Conservation (phyloP, 805 yeast genomes). For the Wickerhamomyces queroliae region DNA sequence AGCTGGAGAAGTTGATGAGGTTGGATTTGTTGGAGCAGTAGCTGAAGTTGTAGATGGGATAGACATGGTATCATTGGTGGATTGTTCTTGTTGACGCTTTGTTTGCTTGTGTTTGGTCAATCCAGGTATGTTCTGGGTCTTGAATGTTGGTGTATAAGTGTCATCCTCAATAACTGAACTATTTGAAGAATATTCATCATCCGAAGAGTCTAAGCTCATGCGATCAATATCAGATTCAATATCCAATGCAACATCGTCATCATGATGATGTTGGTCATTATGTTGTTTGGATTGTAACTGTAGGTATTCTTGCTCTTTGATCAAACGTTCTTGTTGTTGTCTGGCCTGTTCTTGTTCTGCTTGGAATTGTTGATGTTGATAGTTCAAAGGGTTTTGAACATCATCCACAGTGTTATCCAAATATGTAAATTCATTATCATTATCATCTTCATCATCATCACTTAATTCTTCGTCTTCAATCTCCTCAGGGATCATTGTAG, state of each 20-base stretch:
- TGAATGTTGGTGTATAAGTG: not conserved
- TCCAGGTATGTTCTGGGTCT: not conserved
- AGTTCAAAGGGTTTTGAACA: slow-evolving; percentile 1
- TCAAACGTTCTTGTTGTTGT: not conserved
- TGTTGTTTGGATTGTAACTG: not conserved
- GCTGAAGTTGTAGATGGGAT: not conserved
- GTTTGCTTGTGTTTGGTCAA: not conserved
- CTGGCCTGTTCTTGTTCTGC: not conserved
- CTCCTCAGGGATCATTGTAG: slow-evolving; percentile 19
- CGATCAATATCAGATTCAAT: slow-evolving; percentile 38
- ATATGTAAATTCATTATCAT: slow-evolving; percentile 6
- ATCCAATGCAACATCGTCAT: slow-evolving; percentile 19
- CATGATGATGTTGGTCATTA: not conserved
- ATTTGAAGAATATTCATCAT: slow-evolving; percentile 33
- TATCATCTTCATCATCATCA: slow-evolving; percentile 18
- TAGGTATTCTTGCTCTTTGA: not conserved
- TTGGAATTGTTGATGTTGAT: not conserved
- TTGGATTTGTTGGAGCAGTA: slow-evolving; percentile 1
- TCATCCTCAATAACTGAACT: slow-evolving; percentile 1
- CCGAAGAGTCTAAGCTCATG: slow-evolving; percentile 32
- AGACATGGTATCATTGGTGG: not conserved
- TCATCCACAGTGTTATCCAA: slow-evolving; percentile 5
- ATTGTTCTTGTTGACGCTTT: not conserved
- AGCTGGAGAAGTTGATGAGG: not conserved
- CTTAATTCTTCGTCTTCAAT: slow-evolving; percentile 20